Evolutionary conservation across 345 rosid species (phyloP).

Genomic region (Microcos paniculata): DNA sequence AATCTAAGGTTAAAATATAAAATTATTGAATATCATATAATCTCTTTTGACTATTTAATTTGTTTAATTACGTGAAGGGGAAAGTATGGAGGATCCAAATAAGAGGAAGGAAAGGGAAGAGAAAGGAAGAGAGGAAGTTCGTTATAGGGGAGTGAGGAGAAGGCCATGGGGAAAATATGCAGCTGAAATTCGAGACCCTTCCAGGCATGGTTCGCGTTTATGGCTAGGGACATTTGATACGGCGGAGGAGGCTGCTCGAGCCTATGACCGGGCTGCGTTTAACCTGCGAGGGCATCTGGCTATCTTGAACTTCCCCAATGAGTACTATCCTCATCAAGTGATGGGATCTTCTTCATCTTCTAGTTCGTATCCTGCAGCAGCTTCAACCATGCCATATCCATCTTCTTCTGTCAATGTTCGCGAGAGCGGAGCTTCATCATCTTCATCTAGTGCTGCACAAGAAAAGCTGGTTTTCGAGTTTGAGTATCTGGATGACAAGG

Average conservation of each 20-base stretch:
- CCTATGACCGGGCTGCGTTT: constrained; percentile 84
- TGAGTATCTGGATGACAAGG: constrained; percentile 70
- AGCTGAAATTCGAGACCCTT: constrained; percentile 78
- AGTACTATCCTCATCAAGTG: constrained; percentile 45
- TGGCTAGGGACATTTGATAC: constrained; percentile 94
- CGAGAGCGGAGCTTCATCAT: constrained; percentile 29
- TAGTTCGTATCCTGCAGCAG: too few relatives aligned
- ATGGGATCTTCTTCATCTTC: constrained; percentile 30
- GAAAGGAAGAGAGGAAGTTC: constrained; percentile 42
- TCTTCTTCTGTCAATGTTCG: constrained; percentile 20
- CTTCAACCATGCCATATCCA: constrained; percentile 26
- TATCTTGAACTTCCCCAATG: constrained; percentile 76
- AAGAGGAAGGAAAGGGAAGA: constrained; percentile 22
- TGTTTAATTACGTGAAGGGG: not conserved
- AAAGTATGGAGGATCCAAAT: constrained; percentile 13
- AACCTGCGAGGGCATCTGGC: constrained; percentile 74
- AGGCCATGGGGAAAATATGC: constrained; percentile 95
- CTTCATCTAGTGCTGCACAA: constrained; percentile 23
- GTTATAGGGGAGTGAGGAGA: constrained; percentile 70
- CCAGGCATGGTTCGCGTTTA: constrained; percentile 63
- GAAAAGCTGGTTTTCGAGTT: constrained; percentile 65
- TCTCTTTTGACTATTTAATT: not conserved
- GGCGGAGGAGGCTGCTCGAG: constrained; percentile 83
- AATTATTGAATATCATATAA: not conserved
- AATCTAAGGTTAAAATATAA: not conserved